Conservation (phyloP, 2,329 filamentous ascomycete genomes). For the Tolypocladium album region DNA sequence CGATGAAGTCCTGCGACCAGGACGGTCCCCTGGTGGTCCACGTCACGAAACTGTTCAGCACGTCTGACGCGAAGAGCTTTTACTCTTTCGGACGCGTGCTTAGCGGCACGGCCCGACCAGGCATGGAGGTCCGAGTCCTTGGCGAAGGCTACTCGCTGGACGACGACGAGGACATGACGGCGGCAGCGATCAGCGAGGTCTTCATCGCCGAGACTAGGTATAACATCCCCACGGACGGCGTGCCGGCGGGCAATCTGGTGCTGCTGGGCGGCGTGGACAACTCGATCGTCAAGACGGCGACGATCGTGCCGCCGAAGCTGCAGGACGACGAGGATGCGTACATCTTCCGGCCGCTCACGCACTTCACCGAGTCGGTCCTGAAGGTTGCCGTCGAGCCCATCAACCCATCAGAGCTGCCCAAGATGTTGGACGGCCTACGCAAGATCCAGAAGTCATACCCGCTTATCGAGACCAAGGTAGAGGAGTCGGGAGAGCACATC, state of each 20-base stretch:
- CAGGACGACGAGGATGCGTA: conserved; percentile 86
- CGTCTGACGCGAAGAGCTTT: conserved; percentile 82
- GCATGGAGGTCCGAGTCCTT: conserved; percentile 76
- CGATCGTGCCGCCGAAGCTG: conserved; percentile 68
- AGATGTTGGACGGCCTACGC: conserved; percentile 94
- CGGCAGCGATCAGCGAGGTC: conserved; percentile 72
- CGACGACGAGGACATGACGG: conserved; percentile 94
- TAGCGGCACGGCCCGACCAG: conserved; percentile 79
- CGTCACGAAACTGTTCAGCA: conserved; percentile 87
- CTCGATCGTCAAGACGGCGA: conserved; percentile 95
- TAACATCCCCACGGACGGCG: conserved; percentile 80
- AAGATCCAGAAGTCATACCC: conserved; percentile 99
- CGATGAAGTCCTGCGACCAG: conserved; percentile 75
- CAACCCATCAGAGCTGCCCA: conserved; percentile 93
- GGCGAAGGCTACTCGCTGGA: conserved; percentile 94
- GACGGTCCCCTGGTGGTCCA: conserved; percentile 89
- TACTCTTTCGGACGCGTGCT: conserved; percentile 83
- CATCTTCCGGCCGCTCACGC: conserved; percentile 85
- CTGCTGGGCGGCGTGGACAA: conserved; percentile 91
- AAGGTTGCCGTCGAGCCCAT: conserved; percentile 97
- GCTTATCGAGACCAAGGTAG: conserved; percentile 89
- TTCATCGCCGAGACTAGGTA: conserved; percentile 91
- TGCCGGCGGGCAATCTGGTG: conserved; percentile 89
- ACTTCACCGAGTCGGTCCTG: conserved; percentile 95
- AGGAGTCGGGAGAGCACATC: conserved; percentile 95